Percentiles rank a stretch among this genome's conserved stretches.
Conservation (phyloP, 306 rosid species). For the Acacia melanoxylon region DNA sequence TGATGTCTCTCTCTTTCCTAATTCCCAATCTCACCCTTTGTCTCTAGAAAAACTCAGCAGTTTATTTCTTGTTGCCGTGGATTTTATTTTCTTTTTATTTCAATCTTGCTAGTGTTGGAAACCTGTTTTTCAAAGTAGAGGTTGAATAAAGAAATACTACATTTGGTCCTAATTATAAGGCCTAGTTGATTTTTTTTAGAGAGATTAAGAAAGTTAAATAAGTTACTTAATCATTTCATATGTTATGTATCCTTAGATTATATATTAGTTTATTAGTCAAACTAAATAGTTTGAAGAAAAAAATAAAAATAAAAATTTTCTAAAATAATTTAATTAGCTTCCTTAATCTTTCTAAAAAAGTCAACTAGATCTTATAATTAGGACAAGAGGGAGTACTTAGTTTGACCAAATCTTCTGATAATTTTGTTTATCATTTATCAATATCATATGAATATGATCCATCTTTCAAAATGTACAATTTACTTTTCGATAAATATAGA, state of each 20-base stretch:
- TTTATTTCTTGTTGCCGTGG: background rate
- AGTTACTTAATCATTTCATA: too few relatives aligned
- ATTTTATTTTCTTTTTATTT: background rate
- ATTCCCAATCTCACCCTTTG: background rate
- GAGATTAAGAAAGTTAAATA: too few relatives aligned
- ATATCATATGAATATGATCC: background rate
- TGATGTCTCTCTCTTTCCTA: background rate
- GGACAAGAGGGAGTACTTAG: too few relatives aligned
- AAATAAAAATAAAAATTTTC: too few relatives aligned
- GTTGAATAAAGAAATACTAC: background rate
- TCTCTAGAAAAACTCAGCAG: background rate
- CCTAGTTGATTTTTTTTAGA: too few relatives aligned
- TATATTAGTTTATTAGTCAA: too few relatives aligned
- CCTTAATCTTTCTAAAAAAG: too few relatives aligned
- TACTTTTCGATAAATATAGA: background rate
- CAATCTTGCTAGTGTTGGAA: background rate
- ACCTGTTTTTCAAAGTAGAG: background rate
- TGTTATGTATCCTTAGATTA: too few relatives aligned
- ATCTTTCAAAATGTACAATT: background rate
- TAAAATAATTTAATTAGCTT: too few relatives aligned
- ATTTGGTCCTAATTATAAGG: too few relatives aligned
- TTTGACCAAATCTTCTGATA: background rate
- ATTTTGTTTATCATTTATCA: background rate
- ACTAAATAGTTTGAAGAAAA: too few relatives aligned
- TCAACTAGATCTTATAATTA: too few relatives aligned